Evolutionary conservation across 768 basidiomycete genomes (phyloP), one percentile per base, ranked within the genome.

Genomic region (Infundibulicybe gibba): DNA sequence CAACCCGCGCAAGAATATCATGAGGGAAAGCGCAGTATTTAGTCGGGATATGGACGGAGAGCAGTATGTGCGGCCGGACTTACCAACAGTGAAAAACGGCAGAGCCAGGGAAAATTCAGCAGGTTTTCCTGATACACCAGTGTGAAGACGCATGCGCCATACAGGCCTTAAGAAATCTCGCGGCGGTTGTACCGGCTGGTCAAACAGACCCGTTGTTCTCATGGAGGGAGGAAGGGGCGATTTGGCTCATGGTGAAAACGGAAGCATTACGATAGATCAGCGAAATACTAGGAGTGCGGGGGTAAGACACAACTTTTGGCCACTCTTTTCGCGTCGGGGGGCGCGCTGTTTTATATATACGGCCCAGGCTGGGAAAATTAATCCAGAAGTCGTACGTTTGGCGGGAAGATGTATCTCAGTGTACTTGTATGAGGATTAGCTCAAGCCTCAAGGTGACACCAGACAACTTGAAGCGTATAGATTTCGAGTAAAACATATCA

Each of bases 311-410:
- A 1, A 12, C 63, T 8, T 72, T 70, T 41, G 65, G 71, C 0
- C 71, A 74, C 52, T 72, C 66, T 9, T 75, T 75, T 52, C 57
- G 67, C 2, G 74, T 74, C 17, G 70, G 72, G 0, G 70, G 71
- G 1, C 66, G 71, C 0, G 65, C 67, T 0, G 67, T 61, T 45
- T 67, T n/a, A n/a, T n/a, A n/a, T n/a, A n/a, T n/a, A n/a, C n/a
- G n/a, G n/a, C 54, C 41, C 55, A 72, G 0, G 51, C 58, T 0
- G 46, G 64, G 31, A 54, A 54, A 3, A 62, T 69, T 1, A 32
- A 48, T 10, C 69, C 71, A 2, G 68, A 72, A 43, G 56, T 69
- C 4, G 61, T 72, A 0, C 49, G 60, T 3, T 19, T 70, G 0
- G 53, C 54, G 6, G 68, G 72, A 0, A 42, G 66, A 0, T 75